These are phyloP conservation scores for Colletotrichum orchidophilum DNA, from an alignment of 2,329 filamentous ascomycete species.

Conservation along the genomic window DNA sequence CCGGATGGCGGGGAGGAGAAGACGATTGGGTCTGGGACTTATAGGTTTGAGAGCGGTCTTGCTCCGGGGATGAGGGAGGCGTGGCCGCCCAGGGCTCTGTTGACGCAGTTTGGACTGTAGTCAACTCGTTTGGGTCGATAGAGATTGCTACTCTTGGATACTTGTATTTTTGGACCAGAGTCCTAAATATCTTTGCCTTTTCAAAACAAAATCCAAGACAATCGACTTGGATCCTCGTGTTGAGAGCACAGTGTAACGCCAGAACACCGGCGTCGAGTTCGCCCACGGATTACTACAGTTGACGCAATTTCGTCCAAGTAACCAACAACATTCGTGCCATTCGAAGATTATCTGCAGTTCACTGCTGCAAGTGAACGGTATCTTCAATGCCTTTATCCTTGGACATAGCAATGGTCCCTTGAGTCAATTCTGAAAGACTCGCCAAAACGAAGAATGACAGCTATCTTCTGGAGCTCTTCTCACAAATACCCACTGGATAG, in stretches of 20 bases:
- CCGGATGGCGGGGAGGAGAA: constrained; percentile 1
- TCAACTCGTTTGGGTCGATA: no score
- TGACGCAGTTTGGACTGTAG: constrained; percentile 15
- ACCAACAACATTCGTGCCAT: background rate
- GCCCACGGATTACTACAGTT: background rate
- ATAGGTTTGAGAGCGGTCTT: constrained; percentile 4
- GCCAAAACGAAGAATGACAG: background rate
- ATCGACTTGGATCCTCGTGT: no score
- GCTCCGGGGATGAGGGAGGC: background rate
- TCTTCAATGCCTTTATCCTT: background rate
- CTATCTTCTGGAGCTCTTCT: background rate
- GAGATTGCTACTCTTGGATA: no score
- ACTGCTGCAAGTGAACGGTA: no score
- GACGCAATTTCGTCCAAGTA: background rate
- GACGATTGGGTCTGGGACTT: background rate
- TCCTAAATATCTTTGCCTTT: no score
- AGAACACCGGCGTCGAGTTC: background rate
- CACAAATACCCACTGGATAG: no score
- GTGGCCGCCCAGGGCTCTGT: constrained; percentile 8
- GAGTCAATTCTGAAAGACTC: fast-evolving
- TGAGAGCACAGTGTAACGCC: no score
- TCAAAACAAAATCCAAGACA: no score
- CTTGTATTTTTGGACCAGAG: no score
- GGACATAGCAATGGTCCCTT: background rate
- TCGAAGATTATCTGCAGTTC: background rate